Percentiles rank a stretch among this genome's conserved stretches.
Evolutionary conservation across 257 asterid species (phyloP).

Genomic region (Petrea volubilis): DNA sequence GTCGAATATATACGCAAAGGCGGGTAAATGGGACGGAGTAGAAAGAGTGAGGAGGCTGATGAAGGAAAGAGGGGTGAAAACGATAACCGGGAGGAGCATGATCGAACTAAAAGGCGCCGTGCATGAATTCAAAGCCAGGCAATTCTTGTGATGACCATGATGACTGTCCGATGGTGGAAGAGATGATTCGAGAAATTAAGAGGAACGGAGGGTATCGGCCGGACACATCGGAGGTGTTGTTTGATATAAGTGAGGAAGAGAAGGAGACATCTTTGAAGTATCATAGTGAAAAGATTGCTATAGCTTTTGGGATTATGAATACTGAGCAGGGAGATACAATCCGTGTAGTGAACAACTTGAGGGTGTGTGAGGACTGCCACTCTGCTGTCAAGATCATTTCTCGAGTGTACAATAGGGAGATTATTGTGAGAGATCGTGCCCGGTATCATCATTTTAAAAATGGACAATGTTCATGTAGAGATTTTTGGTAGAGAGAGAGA

Average conservation of each 20-base stretch:
- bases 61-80: slow-evolving; percentile 49
- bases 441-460: slow-evolving; percentile 50
- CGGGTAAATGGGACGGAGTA: slow-evolving; percentile 52
- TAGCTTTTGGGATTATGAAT: slow-evolving; percentile 48
- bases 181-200: slow-evolving; percentile 34
- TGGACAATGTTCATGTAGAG: slow-evolving; percentile 54
- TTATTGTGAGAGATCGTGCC: slow-evolving; percentile 47
- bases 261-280: slow-evolving; percentile 48
- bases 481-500: slow-evolving; percentile 40
- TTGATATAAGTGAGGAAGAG: slow-evolving; percentile 53
- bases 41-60: slow-evolving; percentile 38
- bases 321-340: slow-evolving; percentile 36
- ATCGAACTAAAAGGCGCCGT: slow-evolving; percentile 33
- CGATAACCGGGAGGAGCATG: slow-evolving; percentile 35
- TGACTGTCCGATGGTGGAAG: slow-evolving; percentile 24
- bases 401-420: slow-evolving; percentile 37
- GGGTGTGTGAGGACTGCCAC: slow-evolving; percentile 62
- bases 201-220: slow-evolving; percentile 41
- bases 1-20: slow-evolving; percentile 56
- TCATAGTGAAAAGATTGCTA: slow-evolving; percentile 69
- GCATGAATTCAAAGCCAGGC: slow-evolving; percentile 51
- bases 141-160: slow-evolving; percentile 41
- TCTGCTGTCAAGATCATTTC: slow-evolving; percentile 45
- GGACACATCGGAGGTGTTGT: slow-evolving; percentile 38
- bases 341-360: slow-evolving; percentile 48